phyloP scores from a whole-genome alignment of 73 alveolate genomes.

The Breviolum minutum region DNA sequence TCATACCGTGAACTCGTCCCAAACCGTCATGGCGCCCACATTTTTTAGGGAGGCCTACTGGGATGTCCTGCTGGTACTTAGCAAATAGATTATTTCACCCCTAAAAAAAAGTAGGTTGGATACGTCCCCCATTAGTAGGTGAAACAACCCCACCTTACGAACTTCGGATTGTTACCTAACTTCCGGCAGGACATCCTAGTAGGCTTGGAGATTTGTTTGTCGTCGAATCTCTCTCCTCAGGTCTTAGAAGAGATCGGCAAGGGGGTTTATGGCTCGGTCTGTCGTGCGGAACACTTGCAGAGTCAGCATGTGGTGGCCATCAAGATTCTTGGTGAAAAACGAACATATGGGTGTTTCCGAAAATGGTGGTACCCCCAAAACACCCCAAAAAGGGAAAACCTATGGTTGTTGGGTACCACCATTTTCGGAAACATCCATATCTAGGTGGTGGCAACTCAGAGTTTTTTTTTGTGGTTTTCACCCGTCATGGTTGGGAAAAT shows the following conservation, averaged over 20 bases:
- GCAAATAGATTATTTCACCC: not conserved
- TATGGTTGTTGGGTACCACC: too few relatives aligned
- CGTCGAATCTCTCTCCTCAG: not conserved
- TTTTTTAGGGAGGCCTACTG: not conserved
- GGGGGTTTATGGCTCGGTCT: constrained; percentile 61
- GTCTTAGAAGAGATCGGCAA: constrained; percentile 43
- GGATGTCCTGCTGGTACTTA: too few relatives aligned
- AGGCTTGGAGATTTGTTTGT: too few relatives aligned
- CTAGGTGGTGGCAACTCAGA: too few relatives aligned
- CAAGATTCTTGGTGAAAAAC: not conserved
- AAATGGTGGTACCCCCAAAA: too few relatives aligned
- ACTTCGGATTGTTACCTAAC: not conserved
- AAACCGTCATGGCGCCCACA: not conserved
- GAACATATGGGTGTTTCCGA: too few relatives aligned
- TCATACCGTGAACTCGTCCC: too few relatives aligned
- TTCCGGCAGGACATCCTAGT: too few relatives aligned
- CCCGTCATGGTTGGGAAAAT: too few relatives aligned
- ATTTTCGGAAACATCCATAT: too few relatives aligned
- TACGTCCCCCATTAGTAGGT: not conserved
- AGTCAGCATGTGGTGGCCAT: constrained; percentile 6
- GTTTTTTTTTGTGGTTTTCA: too few relatives aligned
- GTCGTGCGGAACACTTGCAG: constrained; percentile 42
- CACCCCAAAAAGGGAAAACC: too few relatives aligned
- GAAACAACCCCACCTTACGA: not conserved
- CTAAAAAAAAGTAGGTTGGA: not conserved